Evolutionary conservation across 345 rosid genomes (phyloP).

Genomic region (Populus ilicifolia): DNA sequence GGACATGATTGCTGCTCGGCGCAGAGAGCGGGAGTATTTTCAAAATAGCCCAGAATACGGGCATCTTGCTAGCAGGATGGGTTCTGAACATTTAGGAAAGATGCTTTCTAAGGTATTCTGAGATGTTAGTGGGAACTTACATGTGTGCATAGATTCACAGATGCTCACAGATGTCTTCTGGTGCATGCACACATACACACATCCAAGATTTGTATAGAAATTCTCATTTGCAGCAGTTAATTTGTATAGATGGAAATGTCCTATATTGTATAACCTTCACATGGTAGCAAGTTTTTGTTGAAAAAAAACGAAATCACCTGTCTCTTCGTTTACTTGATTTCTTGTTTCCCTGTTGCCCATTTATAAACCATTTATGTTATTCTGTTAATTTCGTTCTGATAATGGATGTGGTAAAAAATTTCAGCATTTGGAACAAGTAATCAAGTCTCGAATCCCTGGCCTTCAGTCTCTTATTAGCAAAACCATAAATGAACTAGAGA

Average conservation of each 20-base stretch:
- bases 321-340: too few relatives aligned
- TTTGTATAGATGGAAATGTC: not conserved
- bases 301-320: too few relatives aligned
- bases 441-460: slow-evolving; percentile 87
- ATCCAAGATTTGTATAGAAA: not conserved
- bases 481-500: slow-evolving; percentile 74
- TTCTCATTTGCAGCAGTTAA: not conserved
- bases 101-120: slow-evolving; percentile 83
- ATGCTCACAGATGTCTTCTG: not conserved
- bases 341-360: too few relatives aligned
- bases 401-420: slow-evolving; percentile 25
- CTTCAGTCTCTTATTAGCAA: slow-evolving; percentile 87
- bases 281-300: not conserved
- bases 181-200: not conserved
- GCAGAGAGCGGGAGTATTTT: slow-evolving; percentile 81
- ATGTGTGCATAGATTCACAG: not conserved
- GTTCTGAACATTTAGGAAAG: slow-evolving; percentile 86
- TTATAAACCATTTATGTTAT: not conserved
- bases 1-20: slow-evolving; percentile 99
- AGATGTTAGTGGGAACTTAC: not conserved
- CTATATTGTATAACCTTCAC: not conserved
- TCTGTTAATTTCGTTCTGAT: not conserved
- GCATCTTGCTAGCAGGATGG: slow-evolving; percentile 79
- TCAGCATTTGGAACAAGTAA: slow-evolving; percentile 96
- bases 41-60: slow-evolving; percentile 57